These are phyloP conservation scores for Scolecobasidium constrictum DNA, from an alignment of 2,329 filamentous ascomycete genomes.

Conservation along the genomic window DNA sequence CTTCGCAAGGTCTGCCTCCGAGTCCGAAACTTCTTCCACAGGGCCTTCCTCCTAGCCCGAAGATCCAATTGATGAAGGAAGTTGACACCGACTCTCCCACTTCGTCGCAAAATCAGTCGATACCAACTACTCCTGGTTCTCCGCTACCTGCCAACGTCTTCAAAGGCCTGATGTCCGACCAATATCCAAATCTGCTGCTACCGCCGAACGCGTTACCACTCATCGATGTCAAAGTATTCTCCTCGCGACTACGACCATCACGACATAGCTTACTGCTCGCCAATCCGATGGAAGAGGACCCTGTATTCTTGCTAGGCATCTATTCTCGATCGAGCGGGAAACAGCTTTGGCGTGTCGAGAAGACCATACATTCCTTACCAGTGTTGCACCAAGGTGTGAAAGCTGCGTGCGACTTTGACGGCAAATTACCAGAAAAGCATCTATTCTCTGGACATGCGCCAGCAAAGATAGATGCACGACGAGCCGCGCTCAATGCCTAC, in stretches of 20 bases:
- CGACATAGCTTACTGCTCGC: conserved; percentile 72
- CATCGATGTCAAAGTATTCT: conserved; percentile 77
- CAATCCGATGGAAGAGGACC: conserved; percentile 77
- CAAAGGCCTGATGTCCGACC: conserved; percentile 69
- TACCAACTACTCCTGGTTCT: not conserved
- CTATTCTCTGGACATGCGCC: conserved; percentile 90
- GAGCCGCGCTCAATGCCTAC: conserved; percentile 71
- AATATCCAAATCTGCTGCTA: conserved; percentile 76
- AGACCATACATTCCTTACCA: conserved; percentile 72
- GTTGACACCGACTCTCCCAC: not conserved
- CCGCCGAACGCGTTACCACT: conserved; percentile 81
- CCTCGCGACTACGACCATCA: conserved; percentile 89
- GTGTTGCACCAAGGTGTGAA: conserved; percentile 74
- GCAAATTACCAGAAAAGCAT: conserved; percentile 69
- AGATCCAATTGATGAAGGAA: conserved; percentile 9
- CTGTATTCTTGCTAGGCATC: conserved; percentile 84
- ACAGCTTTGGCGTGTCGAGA: conserved; percentile 91
- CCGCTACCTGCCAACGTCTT: conserved; percentile 42
- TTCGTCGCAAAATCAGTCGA: not conserved
- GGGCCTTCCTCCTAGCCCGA: conserved; percentile 12
- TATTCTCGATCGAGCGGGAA: conserved; percentile 63
- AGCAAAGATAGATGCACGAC: conserved; percentile 80
- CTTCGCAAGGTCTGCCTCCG: not conserved
- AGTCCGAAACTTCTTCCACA: conserved; percentile 13
- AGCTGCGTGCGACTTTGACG: conserved; percentile 58